Base-by-base conservation (phyloP, 1,284 basidiomycete genomes). In the Malassezia dermatis region DNA sequence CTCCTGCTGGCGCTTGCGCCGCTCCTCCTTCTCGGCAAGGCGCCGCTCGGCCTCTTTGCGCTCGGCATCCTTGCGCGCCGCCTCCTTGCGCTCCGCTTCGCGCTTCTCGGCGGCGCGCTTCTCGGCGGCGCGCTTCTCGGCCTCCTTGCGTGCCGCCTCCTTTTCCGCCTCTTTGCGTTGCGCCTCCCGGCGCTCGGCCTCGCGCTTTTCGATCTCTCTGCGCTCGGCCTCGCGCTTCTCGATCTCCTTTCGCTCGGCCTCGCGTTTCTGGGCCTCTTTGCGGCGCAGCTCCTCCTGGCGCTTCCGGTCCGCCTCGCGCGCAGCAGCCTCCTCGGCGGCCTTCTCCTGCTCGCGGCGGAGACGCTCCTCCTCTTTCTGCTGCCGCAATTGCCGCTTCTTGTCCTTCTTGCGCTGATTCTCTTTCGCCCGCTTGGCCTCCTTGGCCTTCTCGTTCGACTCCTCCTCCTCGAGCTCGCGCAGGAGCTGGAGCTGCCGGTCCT, bases 321-420 rank as follows among this genome's bases (percentile, higher is more conserved):
- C 53, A 23, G 43, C 51, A 37, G 50, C 48, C 52, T 59, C 35
- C 41, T 53, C 45, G 21, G 58, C 59, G 24, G 46, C 48, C 28
- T 48, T 47, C 41, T 60, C 56, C 48, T 56, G 52, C 17, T 34
- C 43, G n/a, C 43, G 46, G 2, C 32, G 84, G 85, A 39, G 86
- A 85, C 73, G 84, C 82, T 62, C 71, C 48, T 89, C 88, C 67
- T 95, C 93, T 73, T 91, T 93, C 50, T 86, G 86, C 65, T 83
- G 80, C 77, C 91, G 93, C 78, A 91, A 88, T 75, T 82, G 83
- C 77, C 89, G 84, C 79, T 87, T 88, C 84, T 93, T 93, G 75
- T 93, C 90, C 80, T 96, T 96, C 83, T 96, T 96, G 80, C 89
- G 91, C 81, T 95, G 88, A 76, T 90, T 90, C 77, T 94, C 89